Conservation (phyloP, 164 flowering plant species). For the Vitis riparia region DNA sequence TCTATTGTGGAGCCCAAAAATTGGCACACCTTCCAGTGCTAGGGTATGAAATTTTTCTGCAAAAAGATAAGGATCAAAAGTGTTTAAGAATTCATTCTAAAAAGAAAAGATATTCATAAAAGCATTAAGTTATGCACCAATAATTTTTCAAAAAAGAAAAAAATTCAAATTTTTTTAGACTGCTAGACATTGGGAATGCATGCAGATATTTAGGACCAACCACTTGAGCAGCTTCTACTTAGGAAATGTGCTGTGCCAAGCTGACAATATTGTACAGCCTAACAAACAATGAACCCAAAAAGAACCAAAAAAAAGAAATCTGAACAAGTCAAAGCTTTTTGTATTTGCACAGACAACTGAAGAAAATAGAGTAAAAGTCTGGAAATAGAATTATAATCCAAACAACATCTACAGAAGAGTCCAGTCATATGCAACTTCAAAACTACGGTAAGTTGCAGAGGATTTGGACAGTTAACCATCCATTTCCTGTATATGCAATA, state of each 20-base stretch:
- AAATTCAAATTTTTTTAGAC: background rate
- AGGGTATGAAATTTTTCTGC: constrained; percentile 88
- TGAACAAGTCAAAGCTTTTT: too few species aligned
- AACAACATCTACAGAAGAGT: too few species aligned
- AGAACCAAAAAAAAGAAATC: too few species aligned
- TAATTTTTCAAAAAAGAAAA: background rate
- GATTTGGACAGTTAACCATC: background rate
- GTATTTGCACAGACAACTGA: background rate
- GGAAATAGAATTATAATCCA: too few species aligned
- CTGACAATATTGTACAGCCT: too few species aligned
- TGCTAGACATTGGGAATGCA: background rate
- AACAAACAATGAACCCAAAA: too few species aligned
- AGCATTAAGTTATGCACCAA: background rate
- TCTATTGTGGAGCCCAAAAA: constrained; percentile 77
- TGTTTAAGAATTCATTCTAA: background rate
- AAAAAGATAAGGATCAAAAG: constrained; percentile 7
- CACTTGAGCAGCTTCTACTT: background rate
- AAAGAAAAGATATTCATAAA: background rate
- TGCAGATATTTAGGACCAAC: background rate
- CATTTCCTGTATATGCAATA: background rate
- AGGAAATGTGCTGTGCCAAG: background rate
- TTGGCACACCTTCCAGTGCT: constrained; percentile 89
- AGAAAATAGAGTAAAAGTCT: too few species aligned
- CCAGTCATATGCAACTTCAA: too few species aligned
- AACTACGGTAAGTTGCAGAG: background rate